Base-by-base conservation (phyloP, 2,329 filamentous ascomycete genomes). In the Penicillium sp. region DNA sequence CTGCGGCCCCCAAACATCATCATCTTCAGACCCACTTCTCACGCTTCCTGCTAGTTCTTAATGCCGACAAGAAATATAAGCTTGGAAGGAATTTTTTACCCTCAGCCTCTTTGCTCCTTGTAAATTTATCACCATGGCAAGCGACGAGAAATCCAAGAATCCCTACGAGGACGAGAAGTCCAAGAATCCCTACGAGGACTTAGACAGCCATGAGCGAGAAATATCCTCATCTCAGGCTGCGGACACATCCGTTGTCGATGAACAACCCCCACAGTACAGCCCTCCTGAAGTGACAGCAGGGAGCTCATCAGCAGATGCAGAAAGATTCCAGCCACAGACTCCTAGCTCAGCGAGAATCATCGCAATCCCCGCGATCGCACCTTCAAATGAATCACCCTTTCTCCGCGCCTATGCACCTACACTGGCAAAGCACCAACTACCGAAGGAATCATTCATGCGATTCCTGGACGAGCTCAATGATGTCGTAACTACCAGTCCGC, bases 401-500 rank as follows among this genome's bases (percentile, higher is more conserved):
- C 33, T 65, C 9, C 63, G 63, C 22, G 57, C 61, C 37, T 65
- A 65, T n/a, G 44, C 57, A 8, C 61, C 63, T 8, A 46, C 52
- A 4, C 29, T 65, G 7, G 35, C 19, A 8, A 49, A 56, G 1
- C 27, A 58, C 45, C 57, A 61, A 16, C 45, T 63, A 7, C 54
- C 62, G 42, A 58, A 60, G 11, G 57, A 61, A 13, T 54, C 57
- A 2, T 65, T 71, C 49, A 49, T 69, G n/a, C 35, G 16, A 8
- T 69, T 71, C 50, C 52, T 71, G 24, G 67, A 71, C 52, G 58
- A 64, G 22, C 53, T 71, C 31, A 71, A 71, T 49, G 62, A 66
- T 26, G 57, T 61, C 11, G 60, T 67, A 31, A 45, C 55, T 10
- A 65, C 53, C 51, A 69, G 61, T 22, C 68, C 69, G 3, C 67